phyloP scores from a whole-genome alignment of 257 asterid genomes.

The Solanum verrucosum region DNA sequence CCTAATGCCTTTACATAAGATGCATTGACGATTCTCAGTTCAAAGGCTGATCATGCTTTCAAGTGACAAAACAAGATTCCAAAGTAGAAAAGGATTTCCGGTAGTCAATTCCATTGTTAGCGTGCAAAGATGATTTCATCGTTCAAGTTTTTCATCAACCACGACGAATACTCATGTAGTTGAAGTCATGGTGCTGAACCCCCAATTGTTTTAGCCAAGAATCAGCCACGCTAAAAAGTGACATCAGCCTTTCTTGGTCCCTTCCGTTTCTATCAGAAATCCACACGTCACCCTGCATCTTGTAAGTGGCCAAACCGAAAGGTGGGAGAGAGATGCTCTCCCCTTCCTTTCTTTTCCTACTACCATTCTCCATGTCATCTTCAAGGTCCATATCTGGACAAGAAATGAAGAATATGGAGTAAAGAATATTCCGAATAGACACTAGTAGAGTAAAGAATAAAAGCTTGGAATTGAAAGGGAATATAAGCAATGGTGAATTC shows the following conservation, averaged over 20 bases:
- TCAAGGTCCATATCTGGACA: slow-evolving; percentile 33
- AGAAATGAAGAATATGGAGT: neutral
- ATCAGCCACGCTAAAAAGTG: slow-evolving; percentile 77
- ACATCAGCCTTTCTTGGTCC: slow-evolving; percentile 46
- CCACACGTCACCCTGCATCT: slow-evolving; percentile 50
- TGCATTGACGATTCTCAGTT: neutral
- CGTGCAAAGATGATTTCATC: neutral
- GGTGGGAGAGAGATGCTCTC: slow-evolving; percentile 35
- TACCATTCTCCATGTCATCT: slow-evolving; percentile 9
- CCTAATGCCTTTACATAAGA: neutral
- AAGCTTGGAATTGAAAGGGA: neutral
- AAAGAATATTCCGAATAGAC: neutral
- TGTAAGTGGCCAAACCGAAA: slow-evolving; percentile 44
- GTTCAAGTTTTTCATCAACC: slow-evolving; percentile 19
- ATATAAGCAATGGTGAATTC: neutral
- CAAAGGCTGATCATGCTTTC: neutral
- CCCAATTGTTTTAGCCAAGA: slow-evolving; percentile 92
- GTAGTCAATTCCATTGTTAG: neutral
- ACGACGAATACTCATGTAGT: slow-evolving; percentile 62
- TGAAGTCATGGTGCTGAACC: slow-evolving; percentile 91
- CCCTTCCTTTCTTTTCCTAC: slow-evolving; percentile 24
- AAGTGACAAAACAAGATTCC: neutral
- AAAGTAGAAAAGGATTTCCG: neutral
- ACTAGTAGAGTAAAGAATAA: neutral
- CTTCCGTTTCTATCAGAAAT: slow-evolving; percentile 24